Percentiles rank a stretch among this genome's conserved stretches.
These are phyloP conservation scores for Musa balbisiana DNA, from an alignment of 202 grass and related monocot species.

Conservation along the genomic window DNA sequence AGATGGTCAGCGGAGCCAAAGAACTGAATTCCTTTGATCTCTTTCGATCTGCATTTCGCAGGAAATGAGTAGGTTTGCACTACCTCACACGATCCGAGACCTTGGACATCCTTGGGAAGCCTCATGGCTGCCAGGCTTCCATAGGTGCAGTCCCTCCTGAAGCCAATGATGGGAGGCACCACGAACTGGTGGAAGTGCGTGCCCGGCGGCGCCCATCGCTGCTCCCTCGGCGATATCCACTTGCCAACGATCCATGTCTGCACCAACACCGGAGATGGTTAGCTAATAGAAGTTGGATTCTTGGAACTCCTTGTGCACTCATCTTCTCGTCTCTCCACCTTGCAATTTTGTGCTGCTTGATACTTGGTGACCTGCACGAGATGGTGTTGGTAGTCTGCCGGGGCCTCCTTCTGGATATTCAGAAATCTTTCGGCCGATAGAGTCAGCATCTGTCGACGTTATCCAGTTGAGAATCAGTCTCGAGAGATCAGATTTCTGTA, in stretches of 20 bases:
- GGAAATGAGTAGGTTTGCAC: neutral
- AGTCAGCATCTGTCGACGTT: slow-evolving; percentile 11
- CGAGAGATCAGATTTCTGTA: neutral
- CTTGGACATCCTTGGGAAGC: slow-evolving; percentile 17
- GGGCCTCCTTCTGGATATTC: slow-evolving; percentile 22
- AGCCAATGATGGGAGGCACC: slow-evolving; percentile 13
- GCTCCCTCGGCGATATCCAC: slow-evolving; percentile 6
- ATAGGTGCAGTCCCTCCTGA: slow-evolving; percentile 18
- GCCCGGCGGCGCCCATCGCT: neutral
- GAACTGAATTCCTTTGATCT: neutral
- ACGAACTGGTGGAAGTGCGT: slow-evolving; percentile 26
- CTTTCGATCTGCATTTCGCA: neutral
- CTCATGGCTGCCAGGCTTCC: slow-evolving; percentile 12
- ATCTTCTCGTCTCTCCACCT: neutral
- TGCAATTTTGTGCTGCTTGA: slow-evolving; percentile 25
- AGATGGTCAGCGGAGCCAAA: neutral
- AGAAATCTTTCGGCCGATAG: slow-evolving; percentile 13
- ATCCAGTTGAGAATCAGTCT: neutral
- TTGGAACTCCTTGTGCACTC: too few species aligned
- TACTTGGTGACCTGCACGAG: slow-evolving; percentile 26
- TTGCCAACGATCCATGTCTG: slow-evolving; percentile 9
- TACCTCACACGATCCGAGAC: slow-evolving; percentile 11
- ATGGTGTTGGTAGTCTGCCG: slow-evolving; percentile 12
- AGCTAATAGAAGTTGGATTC: neutral
- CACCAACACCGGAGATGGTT: neutral